Percentiles rank a stretch among this genome's conserved stretches.
These are phyloP conservation scores for Fusarium subglutinans DNA, from an alignment of 2,329 filamentous ascomycete genomes.

Conservation along the genomic window DNA sequence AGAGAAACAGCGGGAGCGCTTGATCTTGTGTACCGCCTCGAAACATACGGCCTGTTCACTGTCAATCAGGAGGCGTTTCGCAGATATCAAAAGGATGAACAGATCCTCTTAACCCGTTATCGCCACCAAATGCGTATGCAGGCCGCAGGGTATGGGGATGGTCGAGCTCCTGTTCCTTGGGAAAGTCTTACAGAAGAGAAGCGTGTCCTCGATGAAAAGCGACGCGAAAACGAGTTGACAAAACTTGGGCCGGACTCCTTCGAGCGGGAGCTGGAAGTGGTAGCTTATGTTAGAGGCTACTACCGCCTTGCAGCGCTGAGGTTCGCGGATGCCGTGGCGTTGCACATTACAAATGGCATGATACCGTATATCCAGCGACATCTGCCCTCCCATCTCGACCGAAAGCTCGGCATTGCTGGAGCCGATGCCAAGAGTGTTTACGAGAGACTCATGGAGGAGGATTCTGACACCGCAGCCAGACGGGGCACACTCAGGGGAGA, in stretches of 20 bases:
- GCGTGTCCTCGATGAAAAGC: constrained; percentile 53
- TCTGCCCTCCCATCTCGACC: constrained; percentile 55
- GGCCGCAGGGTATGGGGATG: constrained; percentile 46
- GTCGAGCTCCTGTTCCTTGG: constrained; percentile 50
- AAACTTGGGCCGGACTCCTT: constrained; percentile 68
- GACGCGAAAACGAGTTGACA: constrained; percentile 52
- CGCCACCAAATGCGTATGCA: constrained; percentile 61
- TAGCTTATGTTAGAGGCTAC: constrained; percentile 72
- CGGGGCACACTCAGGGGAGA: constrained; percentile 55
- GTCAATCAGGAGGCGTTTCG: constrained; percentile 61
- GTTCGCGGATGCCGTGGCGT: constrained; percentile 66
- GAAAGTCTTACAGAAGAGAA: constrained; percentile 60
- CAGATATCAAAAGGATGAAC: constrained; percentile 57
- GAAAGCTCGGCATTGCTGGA: constrained; percentile 53
- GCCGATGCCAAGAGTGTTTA: constrained; percentile 46
- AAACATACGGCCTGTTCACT: constrained; percentile 66
- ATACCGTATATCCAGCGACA: constrained; percentile 55
- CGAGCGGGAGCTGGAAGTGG: constrained; percentile 66
- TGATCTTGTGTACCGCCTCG: constrained; percentile 59
- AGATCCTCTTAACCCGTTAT: constrained; percentile 55
- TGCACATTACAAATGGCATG: constrained; percentile 60
- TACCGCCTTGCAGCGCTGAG: constrained; percentile 73
- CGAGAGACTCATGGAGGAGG: constrained; percentile 59
- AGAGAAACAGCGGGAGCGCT: constrained; percentile 51
- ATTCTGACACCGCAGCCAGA: constrained; percentile 52